Evolutionary conservation across 2,329 filamentous ascomycete genomes (phyloP).

Genomic region (Fusarium goolgardi): DNA sequence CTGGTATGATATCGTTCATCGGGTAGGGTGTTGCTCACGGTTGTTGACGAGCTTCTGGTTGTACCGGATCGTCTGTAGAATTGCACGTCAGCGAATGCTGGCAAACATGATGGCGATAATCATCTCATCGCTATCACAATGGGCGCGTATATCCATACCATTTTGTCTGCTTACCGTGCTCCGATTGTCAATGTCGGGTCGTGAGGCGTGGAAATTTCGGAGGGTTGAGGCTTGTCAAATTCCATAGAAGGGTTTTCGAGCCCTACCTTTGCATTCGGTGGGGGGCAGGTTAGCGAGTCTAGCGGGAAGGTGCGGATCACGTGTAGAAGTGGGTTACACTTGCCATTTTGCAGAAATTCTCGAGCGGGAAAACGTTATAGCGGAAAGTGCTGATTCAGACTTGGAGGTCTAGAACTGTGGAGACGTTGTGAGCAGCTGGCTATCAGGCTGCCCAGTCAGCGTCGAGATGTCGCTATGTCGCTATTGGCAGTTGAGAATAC

Average conservation of each 20-base stretch:
- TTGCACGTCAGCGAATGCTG: constrained; percentile 48
- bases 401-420: not conserved
- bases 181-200: constrained; percentile 57
- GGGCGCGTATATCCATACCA: constrained; percentile 56
- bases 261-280: constrained; percentile 52
- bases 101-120: constrained; percentile 29
- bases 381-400: not conserved
- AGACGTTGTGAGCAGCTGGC: not conserved
- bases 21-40: constrained; percentile 69
- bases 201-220: constrained; percentile 55
- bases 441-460: not conserved
- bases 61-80: constrained; percentile 92
- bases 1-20: constrained; percentile 45
- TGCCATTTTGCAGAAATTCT: not conserved
- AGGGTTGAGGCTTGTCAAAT: constrained; percentile 56
- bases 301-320: constrained; percentile 39
- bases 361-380: constrained; percentile 24
- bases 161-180: constrained; percentile 64
- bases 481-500: not conserved
- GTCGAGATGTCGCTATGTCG: not conserved
- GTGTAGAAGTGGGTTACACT: constrained; percentile 10
- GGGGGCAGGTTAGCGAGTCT: constrained; percentile 44
- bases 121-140: constrained; percentile 35
- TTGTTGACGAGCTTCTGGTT: constrained; percentile 98
- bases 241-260: constrained; percentile 57